These are phyloP conservation scores for Escovopsis weberi DNA, from an alignment of 2,329 filamentous ascomycete genomes.

Conservation along the genomic window DNA sequence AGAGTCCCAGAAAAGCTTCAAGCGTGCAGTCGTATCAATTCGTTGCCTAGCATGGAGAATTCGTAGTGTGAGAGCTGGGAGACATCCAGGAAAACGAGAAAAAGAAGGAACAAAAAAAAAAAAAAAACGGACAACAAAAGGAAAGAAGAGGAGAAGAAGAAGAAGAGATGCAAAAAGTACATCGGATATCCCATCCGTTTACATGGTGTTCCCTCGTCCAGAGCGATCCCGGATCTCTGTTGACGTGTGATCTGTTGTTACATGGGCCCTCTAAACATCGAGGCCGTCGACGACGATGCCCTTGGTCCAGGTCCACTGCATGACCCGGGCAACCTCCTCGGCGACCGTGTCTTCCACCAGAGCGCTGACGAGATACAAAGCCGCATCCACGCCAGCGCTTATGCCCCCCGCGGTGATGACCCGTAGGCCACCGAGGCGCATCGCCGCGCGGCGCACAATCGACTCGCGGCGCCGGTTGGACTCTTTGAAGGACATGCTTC, in stretches of 20 bases:
- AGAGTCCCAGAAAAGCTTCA: no score
- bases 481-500: constrained; percentile 67
- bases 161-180: neutral
- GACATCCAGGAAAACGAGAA: neutral
- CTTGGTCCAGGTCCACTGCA: constrained; percentile 81
- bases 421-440: constrained; percentile 54
- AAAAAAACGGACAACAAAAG: no score
- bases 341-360: constrained; percentile 66
- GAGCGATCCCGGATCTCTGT: neutral
- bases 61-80: neutral
- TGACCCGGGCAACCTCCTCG: constrained; percentile 55
- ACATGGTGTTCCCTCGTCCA: constrained; percentile 5
- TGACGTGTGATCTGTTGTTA: neutral
- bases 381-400: constrained; percentile 68
- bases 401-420: constrained; percentile 72
- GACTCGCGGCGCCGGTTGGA: constrained; percentile 64
- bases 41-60: constrained; percentile 12
- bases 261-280: constrained; percentile 48
- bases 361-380: constrained; percentile 72
- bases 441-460: constrained; percentile 60
- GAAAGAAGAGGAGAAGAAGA: neutral
- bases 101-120: neutral
- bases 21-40: no score
- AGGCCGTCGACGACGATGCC: constrained; percentile 72
- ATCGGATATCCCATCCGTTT: constrained; percentile 1